Base-by-base conservation (phyloP, 2,329 filamentous ascomycete genomes). In the Colletotrichum gigasporum region DNA sequence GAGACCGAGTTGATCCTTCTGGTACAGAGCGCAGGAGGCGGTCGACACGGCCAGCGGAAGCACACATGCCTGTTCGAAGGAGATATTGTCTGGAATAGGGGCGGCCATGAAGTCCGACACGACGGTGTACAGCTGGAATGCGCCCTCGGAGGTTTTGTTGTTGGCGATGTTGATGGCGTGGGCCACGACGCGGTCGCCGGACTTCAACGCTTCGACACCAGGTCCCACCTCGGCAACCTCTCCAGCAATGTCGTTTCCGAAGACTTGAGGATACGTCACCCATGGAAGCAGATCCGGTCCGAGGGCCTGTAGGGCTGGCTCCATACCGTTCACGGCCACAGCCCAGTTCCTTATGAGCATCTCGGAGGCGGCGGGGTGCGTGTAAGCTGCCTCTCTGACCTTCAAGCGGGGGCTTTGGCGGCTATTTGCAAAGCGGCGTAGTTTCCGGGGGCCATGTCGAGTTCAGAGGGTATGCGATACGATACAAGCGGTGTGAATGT, bases 261-360 rank as follows among this genome's bases (percentile, higher is more conserved):
- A 42, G 11, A 64, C 57, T 14, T 44, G 39, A 4, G 63, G 63
- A 42, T 54, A 65, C 7, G 55, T 58, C 41, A 70, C 59, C 47
- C 55, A 67, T 37, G 10, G 63, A 63, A 60, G 68, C 57, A 57
- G 71, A 35, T 16, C 44, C 37, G 28, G 69, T 58, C 60, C 76
- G 53, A 18, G 74, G 34, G 72, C 70, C 54, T 73, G 72, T 39
- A 68, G 67, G 5, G 66, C 52, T 30, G 65, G 67, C 57, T 74
- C 72, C 35, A 73, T 11, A 72, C 63, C 26, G 73, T 72, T 73
- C 22, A 73, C 60, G 24, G 70, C 71, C 26, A 74, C 56, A 28
- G 69, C 67, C 16, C 34, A 45, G 59, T 65, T 69, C 14, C 58
- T 60, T 20, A 73, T 63, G n/a, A 71, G 37, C 47, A 71, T 34